Conservation (phyloP, 108 stramenopile genomes). For the Epithemia pelagica region DNA sequence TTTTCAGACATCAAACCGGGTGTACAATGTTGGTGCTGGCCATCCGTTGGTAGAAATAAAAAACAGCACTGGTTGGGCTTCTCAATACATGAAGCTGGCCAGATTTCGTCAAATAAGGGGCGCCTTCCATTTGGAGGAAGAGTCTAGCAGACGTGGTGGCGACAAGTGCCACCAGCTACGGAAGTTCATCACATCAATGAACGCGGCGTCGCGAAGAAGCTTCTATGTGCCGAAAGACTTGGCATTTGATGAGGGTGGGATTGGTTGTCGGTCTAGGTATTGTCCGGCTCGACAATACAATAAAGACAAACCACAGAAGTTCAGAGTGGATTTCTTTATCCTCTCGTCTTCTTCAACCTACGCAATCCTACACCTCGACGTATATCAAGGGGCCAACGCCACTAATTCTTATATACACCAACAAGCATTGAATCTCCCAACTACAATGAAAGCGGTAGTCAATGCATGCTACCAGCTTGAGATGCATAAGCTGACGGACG, state of each 20-base stretch:
- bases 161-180: not conserved
- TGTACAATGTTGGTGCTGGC: not conserved
- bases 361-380: slow-evolving; percentile 11
- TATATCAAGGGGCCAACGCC: slow-evolving; percentile 14
- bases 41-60: not conserved
- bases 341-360: not conserved
- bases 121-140: not conserved
- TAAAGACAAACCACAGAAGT: slow-evolving; percentile 23
- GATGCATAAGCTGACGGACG: not conserved
- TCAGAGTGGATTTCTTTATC: slow-evolving; percentile 12
- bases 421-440: slow-evolving; percentile 1
- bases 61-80: not conserved
- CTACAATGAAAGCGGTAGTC: slow-evolving; percentile 16
- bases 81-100: not conserved
- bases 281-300: slow-evolving; percentile 19
- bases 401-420: slow-evolving; percentile 8
- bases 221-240: slow-evolving; percentile 10
- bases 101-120: not conserved
- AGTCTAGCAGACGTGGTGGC: not conserved
- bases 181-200: not conserved
- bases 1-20: not conserved
- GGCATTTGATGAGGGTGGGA: slow-evolving; percentile 16
- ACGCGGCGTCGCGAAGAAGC: not conserved
- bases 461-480: slow-evolving; percentile 3
- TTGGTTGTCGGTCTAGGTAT: slow-evolving; percentile 9